Base-by-base conservation (phyloP, 768 basidiomycete genomes). In the Pleurotus ostreatus region DNA sequence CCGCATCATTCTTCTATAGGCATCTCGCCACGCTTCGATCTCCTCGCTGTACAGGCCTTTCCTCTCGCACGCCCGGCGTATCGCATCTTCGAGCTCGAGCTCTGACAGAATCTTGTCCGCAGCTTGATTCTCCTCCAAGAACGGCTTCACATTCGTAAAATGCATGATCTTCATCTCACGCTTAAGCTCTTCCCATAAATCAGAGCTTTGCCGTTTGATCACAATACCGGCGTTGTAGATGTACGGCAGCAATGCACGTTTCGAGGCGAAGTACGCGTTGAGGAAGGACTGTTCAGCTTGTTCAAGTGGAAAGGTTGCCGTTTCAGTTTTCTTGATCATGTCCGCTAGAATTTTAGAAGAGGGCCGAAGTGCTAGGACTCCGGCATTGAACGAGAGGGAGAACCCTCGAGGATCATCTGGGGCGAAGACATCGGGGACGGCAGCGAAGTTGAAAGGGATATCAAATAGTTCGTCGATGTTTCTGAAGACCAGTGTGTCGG, bases 201-300 rank as follows among this genome's bases (percentile, higher is more conserved):
- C 60, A 2, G 66, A 66, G 44, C 64, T 67, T 46, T 66, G 61
- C 48, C 59, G 57, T 61, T 66, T 71, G 59, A 73, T 70, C 2
- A 65, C 71, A n/a, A 73, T 62, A 60, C 73, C 73, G 12, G 63
- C 72, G 53, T 72, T 73, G 61, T 73, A 74, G 34, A 61, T 46
- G 56, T 70, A 71, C 18, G 72, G 72, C 16, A 74, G 65, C 5
- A 66, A 65, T 34, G 70, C 57, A 22, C 56, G 63, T 48, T 71
- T 66, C 12, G 65, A 62, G 46, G 65, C 71, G 48, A 68, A 74
- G 59, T 71, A 74, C 20, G 65, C 55, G 56, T 74, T 74, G 20
- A 74, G 60, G 61, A 79, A 81, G 11, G 76, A 72, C 63, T 77
- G 74, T 46, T 74, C 73, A 2, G 78, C 78, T 47, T 74, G 62